Conservation (phyloP, 2,329 filamentous ascomycete species). For the Penicillium sclerotigenum region DNA sequence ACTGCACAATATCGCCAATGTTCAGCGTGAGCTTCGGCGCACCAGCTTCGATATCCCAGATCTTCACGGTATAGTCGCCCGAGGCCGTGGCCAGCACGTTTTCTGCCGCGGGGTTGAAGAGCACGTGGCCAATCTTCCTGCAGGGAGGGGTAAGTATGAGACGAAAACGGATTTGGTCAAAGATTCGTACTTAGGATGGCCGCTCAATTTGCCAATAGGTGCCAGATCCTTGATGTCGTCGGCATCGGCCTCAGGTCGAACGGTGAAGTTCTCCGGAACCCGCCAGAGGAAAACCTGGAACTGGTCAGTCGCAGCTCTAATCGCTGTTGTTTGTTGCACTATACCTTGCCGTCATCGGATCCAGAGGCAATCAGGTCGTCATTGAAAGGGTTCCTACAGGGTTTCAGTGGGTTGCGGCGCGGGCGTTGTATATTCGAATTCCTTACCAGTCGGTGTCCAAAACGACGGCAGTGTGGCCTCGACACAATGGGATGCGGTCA, state of each 20-base stretch:
- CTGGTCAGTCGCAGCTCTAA: conserved; percentile 18
- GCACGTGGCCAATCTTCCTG: conserved; percentile 95
- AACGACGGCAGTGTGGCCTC: conserved; percentile 91
- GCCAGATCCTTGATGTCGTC: conserved; percentile 80
- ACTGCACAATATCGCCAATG: conserved; percentile 90
- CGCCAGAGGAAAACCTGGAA: conserved; percentile 81
- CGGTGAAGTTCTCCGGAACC: conserved; percentile 81
- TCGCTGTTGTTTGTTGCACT: conserved; percentile 6
- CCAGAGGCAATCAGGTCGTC: conserved; percentile 88
- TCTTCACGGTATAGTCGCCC: conserved; percentile 89
- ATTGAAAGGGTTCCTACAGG: conserved; percentile 84
- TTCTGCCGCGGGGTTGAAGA: conserved; percentile 95
- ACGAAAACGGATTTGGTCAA: background rate
- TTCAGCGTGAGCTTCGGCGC: conserved; percentile 72
- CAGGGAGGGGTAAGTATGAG: conserved; percentile 21
- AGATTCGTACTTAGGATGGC: conserved; percentile 71
- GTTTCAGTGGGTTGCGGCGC: background rate
- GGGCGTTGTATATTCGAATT: background rate
- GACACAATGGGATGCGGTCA: conserved; percentile 89
- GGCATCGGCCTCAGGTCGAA: conserved; percentile 69
- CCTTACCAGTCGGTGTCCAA: conserved; percentile 93
- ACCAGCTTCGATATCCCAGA: conserved; percentile 88
- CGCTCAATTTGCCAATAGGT: conserved; percentile 76
- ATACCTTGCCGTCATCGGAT: conserved; percentile 87
- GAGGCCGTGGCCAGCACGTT: conserved; percentile 94